Evolutionary conservation across 1,139 yeast genomes (phyloP).

Genomic region (Protomyces lactucae-debilis): DNA sequence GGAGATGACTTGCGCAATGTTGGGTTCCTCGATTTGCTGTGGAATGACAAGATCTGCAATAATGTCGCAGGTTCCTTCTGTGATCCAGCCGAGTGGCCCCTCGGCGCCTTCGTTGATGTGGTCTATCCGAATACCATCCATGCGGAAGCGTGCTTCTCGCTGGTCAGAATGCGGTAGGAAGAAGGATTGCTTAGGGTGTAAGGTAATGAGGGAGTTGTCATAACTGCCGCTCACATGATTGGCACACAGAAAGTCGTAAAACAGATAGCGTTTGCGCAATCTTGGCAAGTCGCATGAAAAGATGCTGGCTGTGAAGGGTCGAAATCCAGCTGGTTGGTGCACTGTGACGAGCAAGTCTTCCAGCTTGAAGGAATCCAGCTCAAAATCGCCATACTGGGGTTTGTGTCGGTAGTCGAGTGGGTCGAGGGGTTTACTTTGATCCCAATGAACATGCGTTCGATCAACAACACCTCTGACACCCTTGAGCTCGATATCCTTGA

Average conservation of each 20-base stretch:
- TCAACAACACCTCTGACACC: conserved; percentile 91
- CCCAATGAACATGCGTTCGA: conserved; percentile 81
- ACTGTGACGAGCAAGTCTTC: conserved; percentile 80
- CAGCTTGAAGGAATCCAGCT: conserved; percentile 72
- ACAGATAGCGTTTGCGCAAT: conserved; percentile 86
- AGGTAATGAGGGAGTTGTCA: conserved; percentile 86
- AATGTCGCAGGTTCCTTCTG: conserved; percentile 85
- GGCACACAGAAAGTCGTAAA: conserved; percentile 80
- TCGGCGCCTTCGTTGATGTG: conserved; percentile 83
- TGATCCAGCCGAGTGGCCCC: conserved; percentile 97
- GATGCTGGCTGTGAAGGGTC: conserved; percentile 80
- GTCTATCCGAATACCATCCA: conserved; percentile 78
- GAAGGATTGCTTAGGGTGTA: conserved; percentile 62
- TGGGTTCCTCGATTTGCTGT: conserved; percentile 49
- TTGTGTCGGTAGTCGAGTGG: conserved; percentile 74
- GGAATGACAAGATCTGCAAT: conserved; percentile 85
- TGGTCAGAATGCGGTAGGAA: conserved; percentile 46
- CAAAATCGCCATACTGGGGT: conserved; percentile 84
- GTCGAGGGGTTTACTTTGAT: conserved; percentile 52
- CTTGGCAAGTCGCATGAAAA: conserved; percentile 77
- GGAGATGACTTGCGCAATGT: conserved; percentile 43
- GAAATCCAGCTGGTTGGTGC: conserved; percentile 70
- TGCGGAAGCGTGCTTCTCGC: conserved; percentile 69
- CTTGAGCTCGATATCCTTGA: conserved; percentile 72
- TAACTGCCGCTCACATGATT: conserved; percentile 83